These are phyloP conservation scores for Cladosporium sp. DNA, from an alignment of 2,329 filamentous ascomycete genomes.

Conservation along the genomic window DNA sequence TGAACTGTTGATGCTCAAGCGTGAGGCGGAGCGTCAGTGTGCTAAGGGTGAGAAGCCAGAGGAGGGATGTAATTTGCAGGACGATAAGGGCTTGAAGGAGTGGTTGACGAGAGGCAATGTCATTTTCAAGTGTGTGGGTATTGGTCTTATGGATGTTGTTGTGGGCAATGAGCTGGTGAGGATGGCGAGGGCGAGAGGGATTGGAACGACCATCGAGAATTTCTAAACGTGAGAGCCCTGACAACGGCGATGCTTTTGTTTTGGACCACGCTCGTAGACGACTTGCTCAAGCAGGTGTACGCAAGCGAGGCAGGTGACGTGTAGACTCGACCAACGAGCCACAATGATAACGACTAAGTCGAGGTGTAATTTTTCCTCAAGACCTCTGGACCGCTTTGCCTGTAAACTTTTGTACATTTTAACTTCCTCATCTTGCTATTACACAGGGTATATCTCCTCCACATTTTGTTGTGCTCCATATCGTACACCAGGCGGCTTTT, in stretches of 20 bases:
- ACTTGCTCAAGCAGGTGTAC: background rate
- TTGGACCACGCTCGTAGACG: background rate
- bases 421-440: background rate
- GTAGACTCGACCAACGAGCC: background rate
- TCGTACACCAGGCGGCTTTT: background rate
- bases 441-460: constrained; percentile 10
- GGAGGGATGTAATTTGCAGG: constrained; percentile 35
- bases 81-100: constrained; percentile 48
- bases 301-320: background rate
- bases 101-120: constrained; percentile 65
- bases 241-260: background rate
- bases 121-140: constrained; percentile 68
- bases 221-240: constrained; percentile 35
- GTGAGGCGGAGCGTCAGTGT: constrained; percentile 47
- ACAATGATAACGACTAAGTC: background rate
- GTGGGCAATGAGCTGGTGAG: constrained; percentile 60
- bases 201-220: constrained; percentile 57
- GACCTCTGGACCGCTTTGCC: background rate
- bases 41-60: constrained; percentile 31
- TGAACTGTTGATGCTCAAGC: constrained; percentile 69
- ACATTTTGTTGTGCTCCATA: background rate
- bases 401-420: background rate
- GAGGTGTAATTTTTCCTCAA: background rate
- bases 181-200: constrained; percentile 55
- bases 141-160: constrained; percentile 68